Percentiles rank a stretch among this genome's conserved stretches.
These are phyloP conservation scores for Thielaviopsis punctulata DNA, from an alignment of 2,329 filamentous ascomycete genomes.

Conservation along the genomic window DNA sequence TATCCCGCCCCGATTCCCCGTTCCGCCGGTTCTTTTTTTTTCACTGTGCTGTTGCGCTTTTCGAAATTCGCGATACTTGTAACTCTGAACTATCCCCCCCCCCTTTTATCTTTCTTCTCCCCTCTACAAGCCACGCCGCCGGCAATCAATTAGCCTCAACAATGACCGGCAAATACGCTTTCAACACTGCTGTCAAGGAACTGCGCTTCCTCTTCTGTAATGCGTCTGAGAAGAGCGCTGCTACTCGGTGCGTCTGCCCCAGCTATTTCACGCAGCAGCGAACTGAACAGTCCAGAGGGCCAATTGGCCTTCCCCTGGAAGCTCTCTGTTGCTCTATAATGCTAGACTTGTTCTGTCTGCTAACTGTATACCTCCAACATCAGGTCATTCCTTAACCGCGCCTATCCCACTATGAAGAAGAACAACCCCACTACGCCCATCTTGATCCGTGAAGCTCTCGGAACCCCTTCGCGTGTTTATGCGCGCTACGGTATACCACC, in stretches of 20 bases:
- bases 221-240: conserved; percentile 75
- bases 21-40: neutral
- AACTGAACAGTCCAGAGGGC: neutral
- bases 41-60: neutral
- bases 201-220: conserved; percentile 96
- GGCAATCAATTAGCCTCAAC: conserved; percentile 2
- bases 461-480: conserved; percentile 71
- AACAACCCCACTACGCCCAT: conserved; percentile 91
- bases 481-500: conserved; percentile 69
- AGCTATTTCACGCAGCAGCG: neutral
- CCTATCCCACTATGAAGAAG: conserved; percentile 98
- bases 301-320: no score
- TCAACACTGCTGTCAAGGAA: conserved; percentile 78
- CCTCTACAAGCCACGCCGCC: neutral
- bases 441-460: conserved; percentile 79
- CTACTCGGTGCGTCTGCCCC: conserved; percentile 47
- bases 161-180: conserved; percentile 90
- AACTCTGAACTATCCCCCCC: neutral
- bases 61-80: neutral
- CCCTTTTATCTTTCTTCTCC: neutral
- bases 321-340: no score
- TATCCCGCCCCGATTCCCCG: neutral
- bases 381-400: conserved; percentile 75
- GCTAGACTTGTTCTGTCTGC: neutral
- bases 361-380: conserved; percentile 12